Evolutionary conservation across 148 eudicot species (phyloP).

Genomic region (Simmondsia chinensis): DNA sequence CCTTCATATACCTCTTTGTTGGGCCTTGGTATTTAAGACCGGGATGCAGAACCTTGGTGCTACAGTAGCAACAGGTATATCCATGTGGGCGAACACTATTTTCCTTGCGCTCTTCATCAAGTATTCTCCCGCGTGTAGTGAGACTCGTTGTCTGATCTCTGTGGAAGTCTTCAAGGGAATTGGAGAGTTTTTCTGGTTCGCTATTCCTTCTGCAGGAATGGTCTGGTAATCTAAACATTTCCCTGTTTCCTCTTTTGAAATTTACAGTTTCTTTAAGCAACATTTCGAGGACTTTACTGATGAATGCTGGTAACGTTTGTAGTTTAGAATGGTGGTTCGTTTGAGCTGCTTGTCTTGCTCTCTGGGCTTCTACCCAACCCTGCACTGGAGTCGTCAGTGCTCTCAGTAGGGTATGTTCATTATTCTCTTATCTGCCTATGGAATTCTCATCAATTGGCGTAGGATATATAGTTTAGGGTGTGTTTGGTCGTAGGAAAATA

Average conservation of each 20-base stretch:
- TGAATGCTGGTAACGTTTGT: too few species aligned
- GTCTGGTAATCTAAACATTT: constrained; percentile 62
- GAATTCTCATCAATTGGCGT: too few species aligned
- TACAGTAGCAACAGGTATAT: constrained; percentile 53
- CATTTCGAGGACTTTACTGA: too few species aligned
- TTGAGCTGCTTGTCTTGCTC: too few species aligned
- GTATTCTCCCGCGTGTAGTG: constrained; percentile 47
- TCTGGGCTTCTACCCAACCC: too few species aligned
- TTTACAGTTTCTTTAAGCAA: too few species aligned
- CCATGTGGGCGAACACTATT: constrained; percentile 53
- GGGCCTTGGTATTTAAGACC: constrained; percentile 68
- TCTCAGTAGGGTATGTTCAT: too few species aligned
- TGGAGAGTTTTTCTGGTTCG: constrained; percentile 61
- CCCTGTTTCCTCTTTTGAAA: neutral
- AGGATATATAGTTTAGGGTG: too few species aligned
- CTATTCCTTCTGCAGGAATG: constrained; percentile 85
- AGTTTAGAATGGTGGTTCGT: too few species aligned
- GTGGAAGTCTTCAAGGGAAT: constrained; percentile 53
- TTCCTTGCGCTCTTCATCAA: constrained; percentile 48
- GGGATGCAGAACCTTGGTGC: constrained; percentile 53
- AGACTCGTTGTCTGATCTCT: constrained; percentile 61
- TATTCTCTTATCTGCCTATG: too few species aligned
- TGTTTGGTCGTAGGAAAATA: too few species aligned
- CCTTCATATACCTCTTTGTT: constrained; percentile 58
- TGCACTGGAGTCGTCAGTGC: too few species aligned